A percentile compares a stretch with the other conserved stretches of the same genome.
Evolutionary conservation across 2,329 filamentous ascomycete species (phyloP).

Genomic region (Penicillium glabrum): DNA sequence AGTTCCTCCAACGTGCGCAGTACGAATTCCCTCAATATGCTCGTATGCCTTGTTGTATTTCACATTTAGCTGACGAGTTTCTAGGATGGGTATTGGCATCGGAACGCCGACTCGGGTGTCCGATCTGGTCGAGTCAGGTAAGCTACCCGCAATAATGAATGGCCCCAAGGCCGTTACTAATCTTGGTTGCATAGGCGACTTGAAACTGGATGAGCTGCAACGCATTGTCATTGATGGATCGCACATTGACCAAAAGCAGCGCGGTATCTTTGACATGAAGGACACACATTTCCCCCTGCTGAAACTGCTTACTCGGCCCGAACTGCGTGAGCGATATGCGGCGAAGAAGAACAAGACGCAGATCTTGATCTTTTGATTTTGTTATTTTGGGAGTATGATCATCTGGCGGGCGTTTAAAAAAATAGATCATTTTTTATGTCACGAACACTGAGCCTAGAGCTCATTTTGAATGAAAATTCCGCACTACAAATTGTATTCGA

Average conservation of each 20-base stretch:
- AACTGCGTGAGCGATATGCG: constrained; percentile 70
- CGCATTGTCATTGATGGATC: constrained; percentile 87
- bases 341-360: constrained; percentile 54
- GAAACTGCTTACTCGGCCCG: constrained; percentile 67
- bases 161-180: not conserved
- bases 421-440: not conserved
- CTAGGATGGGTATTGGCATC: constrained; percentile 78
- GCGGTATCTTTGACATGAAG: constrained; percentile 91
- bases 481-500: not conserved
- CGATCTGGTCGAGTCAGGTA: constrained; percentile 79
- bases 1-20: constrained; percentile 67
- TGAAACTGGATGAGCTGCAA: constrained; percentile 70
- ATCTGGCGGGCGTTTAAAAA: not conserved
- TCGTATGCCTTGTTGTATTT: not conserved
- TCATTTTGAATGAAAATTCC: not conserved
- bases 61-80: constrained; percentile 15
- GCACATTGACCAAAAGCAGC: constrained; percentile 91
- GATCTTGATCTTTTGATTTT: constrained; percentile 49
- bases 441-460: not conserved
- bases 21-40: constrained; percentile 21
- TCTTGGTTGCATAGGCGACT: constrained; percentile 52
- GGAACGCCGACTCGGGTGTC: constrained; percentile 82
- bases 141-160: constrained; percentile 22
- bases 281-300: constrained; percentile 82
- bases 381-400: not conserved